These are phyloP conservation scores for Neofusicoccum cordaticola DNA, from an alignment of 2,329 filamentous ascomycete species.

Conservation along the genomic window DNA sequence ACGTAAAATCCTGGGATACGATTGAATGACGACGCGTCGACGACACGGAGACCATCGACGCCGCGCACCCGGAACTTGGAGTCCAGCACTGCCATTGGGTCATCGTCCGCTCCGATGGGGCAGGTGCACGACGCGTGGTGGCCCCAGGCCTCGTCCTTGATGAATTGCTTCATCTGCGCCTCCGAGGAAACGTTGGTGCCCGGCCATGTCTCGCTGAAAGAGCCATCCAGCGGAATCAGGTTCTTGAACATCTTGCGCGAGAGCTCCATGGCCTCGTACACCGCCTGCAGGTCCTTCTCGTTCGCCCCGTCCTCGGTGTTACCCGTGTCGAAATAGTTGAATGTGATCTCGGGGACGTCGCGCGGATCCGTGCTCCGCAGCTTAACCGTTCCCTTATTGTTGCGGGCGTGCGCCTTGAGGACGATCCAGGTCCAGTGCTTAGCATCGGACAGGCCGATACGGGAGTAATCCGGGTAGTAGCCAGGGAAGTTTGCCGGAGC, in stretches of 20 bases:
- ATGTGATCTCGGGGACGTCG: conserved; percentile 58
- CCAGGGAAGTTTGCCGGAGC: conserved; percentile 54
- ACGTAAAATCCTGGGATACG: conserved; percentile 55
- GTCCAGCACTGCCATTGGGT: conserved; percentile 57
- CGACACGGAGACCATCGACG: conserved; percentile 56
- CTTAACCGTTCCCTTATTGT: conserved; percentile 59
- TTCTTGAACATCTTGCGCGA: conserved; percentile 42
- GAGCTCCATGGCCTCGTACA: conserved; percentile 56
- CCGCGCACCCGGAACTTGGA: conserved; percentile 57
- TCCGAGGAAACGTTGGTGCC: conserved; percentile 43
- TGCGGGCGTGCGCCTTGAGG: conserved; percentile 63
- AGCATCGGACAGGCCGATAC: conserved; percentile 43
- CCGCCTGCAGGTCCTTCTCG: conserved; percentile 45
- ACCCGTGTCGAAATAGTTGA: conserved; percentile 45
- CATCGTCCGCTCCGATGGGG: conserved; percentile 53
- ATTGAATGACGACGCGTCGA: conserved; percentile 60
- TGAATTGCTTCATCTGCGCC: conserved; percentile 39
- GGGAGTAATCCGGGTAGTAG: conserved; percentile 55
- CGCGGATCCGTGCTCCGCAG: conserved; percentile 61
- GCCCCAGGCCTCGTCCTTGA: conserved; percentile 33
- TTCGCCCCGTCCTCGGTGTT: conserved; percentile 37
- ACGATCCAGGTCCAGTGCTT: conserved; percentile 50
- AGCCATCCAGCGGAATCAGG: conserved; percentile 20
- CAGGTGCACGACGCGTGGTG: conserved; percentile 58
- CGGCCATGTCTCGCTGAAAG: conserved; percentile 44